Conservation (phyloP, 1,139 yeast genomes). For the Saccharomyces hybrid region DNA sequence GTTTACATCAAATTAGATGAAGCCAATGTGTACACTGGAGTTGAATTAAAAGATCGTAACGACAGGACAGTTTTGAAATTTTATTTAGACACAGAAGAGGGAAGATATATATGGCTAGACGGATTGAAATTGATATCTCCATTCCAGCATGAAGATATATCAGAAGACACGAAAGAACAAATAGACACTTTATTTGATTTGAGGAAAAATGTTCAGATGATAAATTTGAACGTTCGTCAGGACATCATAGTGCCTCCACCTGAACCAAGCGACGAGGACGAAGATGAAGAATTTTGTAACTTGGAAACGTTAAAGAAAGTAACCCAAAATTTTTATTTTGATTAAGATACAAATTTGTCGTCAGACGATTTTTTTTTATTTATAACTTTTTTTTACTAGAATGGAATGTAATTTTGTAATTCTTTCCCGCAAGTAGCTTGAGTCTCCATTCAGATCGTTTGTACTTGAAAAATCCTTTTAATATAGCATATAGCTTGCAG, state of each 20-base stretch:
- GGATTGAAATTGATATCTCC: conserved; percentile 58
- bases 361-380: not conserved
- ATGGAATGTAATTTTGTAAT: not conserved
- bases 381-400: not conserved
- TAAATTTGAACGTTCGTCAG: conserved; percentile 39
- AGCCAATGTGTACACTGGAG: conserved; percentile 49
- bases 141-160: conserved; percentile 21
- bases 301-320: conserved; percentile 38
- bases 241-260: conserved; percentile 19
- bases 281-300: conserved; percentile 40
- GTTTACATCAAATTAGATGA: conserved; percentile 47
- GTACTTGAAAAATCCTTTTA: not conserved
- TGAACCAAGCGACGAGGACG: conserved; percentile 23
- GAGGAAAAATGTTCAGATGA: conserved; percentile 58
- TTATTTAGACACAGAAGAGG: conserved; percentile 65
- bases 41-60: conserved; percentile 41
- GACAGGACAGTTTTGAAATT: conserved; percentile 44
- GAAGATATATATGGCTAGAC: conserved; percentile 71
- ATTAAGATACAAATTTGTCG: conserved; percentile 7
- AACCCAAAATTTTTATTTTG: conserved; percentile 41
- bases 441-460: not conserved
- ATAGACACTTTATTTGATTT: conserved; percentile 50
- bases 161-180: conserved; percentile 55
- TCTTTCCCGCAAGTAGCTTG: not conserved
- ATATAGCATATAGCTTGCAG: not conserved